Conservation (phyloP, 768 basidiomycete species). For the Rhodosporidiobolus odoratus region DNA sequence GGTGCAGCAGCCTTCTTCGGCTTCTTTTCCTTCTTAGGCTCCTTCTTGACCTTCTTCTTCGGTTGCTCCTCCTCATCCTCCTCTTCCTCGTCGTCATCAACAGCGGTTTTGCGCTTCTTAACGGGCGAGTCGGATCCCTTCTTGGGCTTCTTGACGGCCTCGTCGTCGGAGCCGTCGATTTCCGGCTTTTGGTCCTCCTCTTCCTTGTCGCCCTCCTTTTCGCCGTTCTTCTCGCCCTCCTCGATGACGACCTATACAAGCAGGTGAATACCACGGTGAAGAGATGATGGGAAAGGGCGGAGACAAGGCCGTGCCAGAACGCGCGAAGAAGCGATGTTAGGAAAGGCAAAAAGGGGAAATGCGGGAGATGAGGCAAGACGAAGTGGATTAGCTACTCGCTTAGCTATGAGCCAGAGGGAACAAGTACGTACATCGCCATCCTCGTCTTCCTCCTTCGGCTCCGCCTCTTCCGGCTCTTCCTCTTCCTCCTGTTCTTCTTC, state of each 20-base stretch:
- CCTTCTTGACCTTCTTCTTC: slow-evolving; percentile 49
- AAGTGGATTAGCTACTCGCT: no score
- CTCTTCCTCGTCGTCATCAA: slow-evolving; percentile 45
- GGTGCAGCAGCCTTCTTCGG: slow-evolving; percentile 14
- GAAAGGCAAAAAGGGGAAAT: neutral
- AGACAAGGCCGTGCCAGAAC: neutral
- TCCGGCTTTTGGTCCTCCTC: slow-evolving; percentile 44
- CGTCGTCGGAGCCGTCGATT: slow-evolving; percentile 44
- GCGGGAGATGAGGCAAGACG: neutral
- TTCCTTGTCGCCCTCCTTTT: slow-evolving; percentile 20
- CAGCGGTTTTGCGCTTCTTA: slow-evolving; percentile 52
- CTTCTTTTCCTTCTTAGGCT: slow-evolving; percentile 35
- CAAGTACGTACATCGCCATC: slow-evolving; percentile 34
- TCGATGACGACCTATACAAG: slow-evolving; percentile 12
- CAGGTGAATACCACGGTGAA: neutral
- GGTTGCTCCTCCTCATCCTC: slow-evolving; percentile 16
- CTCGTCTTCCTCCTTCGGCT: slow-evolving; percentile 49
- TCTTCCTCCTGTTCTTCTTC: slow-evolving; percentile 39
- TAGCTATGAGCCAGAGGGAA: neutral
- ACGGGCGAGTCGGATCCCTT: slow-evolving; percentile 11
- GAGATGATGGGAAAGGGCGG: neutral
- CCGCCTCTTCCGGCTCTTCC: slow-evolving; percentile 27
- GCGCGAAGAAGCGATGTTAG: neutral
- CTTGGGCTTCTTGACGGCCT: neutral
- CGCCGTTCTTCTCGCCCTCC: slow-evolving; percentile 53